Percentiles rank a stretch among this genome's conserved stretches.
Conservation (phyloP, 345 rosid species). For the Arabidopsis suecica region DNA sequence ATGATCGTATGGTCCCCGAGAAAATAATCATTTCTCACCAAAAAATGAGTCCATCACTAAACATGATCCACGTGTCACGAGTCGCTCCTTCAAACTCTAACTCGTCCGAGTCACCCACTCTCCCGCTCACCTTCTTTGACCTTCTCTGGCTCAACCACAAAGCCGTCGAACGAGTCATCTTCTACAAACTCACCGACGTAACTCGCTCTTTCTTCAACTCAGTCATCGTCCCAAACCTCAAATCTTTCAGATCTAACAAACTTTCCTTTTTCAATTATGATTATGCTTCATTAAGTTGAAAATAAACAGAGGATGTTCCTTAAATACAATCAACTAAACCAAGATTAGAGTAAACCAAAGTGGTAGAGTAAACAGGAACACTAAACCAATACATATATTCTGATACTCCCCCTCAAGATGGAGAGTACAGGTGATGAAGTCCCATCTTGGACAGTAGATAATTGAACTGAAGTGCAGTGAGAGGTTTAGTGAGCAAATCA, state of each 20-base stretch:
- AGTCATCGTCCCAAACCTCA: slow-evolving; percentile 46
- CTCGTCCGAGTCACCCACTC: slow-evolving; percentile 5
- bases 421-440: background rate
- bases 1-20: too few relatives aligned
- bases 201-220: slow-evolving; percentile 47
- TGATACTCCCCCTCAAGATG: background rate
- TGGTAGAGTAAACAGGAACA: too few relatives aligned
- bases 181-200: slow-evolving; percentile 40
- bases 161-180: slow-evolving; percentile 47
- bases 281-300: too few relatives aligned
- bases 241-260: background rate
- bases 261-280: too few relatives aligned
- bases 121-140: slow-evolving; percentile 4
- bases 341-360: too few relatives aligned
- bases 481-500: background rate
- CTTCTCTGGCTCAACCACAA: slow-evolving; percentile 1
- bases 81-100: background rate
- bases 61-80: background rate
- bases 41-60: too few relatives aligned
- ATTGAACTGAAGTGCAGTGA: background rate
- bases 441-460: background rate
- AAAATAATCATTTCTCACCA: too few relatives aligned
- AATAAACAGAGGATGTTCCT: too few relatives aligned
- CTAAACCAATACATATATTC: too few relatives aligned
- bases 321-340: too few relatives aligned